Conservation (phyloP, 805 yeast species). For the Wickerhamiella allomyrinae region DNA sequence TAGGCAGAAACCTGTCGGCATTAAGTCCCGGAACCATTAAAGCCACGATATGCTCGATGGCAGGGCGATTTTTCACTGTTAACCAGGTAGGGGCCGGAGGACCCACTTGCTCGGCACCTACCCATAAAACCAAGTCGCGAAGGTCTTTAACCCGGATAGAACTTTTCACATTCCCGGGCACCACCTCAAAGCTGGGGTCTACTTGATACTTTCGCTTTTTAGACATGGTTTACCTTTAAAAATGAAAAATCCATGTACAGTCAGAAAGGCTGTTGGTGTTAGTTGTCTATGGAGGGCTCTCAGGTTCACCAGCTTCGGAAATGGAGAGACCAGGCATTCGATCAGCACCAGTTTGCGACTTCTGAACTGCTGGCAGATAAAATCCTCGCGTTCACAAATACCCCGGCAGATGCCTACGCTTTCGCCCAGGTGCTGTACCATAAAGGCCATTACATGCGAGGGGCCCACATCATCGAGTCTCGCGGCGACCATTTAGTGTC, state of each 20-base stretch:
- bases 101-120: slow-evolving; percentile 24
- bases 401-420: slow-evolving; percentile 93
- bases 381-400: slow-evolving; percentile 64
- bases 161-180: slow-evolving; percentile 3
- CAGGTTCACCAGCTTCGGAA: slow-evolving; percentile 74
- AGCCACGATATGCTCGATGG: slow-evolving; percentile 41
- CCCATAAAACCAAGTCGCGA: slow-evolving; percentile 33
- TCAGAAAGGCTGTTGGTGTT: too few relatives aligned
- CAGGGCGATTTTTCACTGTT: slow-evolving; percentile 33
- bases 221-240: too few relatives aligned
- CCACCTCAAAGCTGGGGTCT: slow-evolving; percentile 15
- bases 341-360: slow-evolving; percentile 81
- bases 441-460: slow-evolving; percentile 64
- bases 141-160: slow-evolving; percentile 24
- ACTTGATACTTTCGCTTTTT: slow-evolving; percentile 17
- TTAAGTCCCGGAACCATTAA: slow-evolving; percentile 54
- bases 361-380: slow-evolving; percentile 90
- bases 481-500: slow-evolving; percentile 38
- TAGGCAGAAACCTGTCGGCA: slow-evolving; percentile 9
- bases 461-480: slow-evolving; percentile 51
- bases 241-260: too few relatives aligned
- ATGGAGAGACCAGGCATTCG: slow-evolving; percentile 87
- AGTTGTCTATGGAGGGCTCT: slow-evolving; percentile 20
- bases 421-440: slow-evolving; percentile 77
- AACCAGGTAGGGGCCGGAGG: slow-evolving; percentile 35